Percentiles rank a stretch among this genome's conserved stretches.
phyloP scores from a whole-genome alignment of 768 basidiomycete species.

The Fomitopsis serialis region DNA sequence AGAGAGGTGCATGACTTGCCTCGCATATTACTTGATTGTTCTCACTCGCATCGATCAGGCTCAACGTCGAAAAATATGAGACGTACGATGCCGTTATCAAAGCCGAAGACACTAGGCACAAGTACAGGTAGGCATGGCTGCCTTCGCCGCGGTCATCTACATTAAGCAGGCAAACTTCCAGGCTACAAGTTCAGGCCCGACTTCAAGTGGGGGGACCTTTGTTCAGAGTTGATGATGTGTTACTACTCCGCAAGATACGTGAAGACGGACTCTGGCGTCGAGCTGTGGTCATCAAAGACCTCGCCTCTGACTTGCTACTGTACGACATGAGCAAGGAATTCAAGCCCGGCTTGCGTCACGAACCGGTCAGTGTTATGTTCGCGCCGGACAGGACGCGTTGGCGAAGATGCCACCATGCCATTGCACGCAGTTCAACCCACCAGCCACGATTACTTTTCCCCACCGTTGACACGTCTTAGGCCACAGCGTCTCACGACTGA shows the following conservation, averaged over 20 bases:
- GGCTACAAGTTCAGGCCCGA: constrained; percentile 47
- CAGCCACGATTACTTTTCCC: constrained; percentile 47
- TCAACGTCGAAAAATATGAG: constrained; percentile 12
- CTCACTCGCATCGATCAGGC: constrained; percentile 22
- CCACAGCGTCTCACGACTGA: background rate
- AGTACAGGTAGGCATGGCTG: too few relatives aligned
- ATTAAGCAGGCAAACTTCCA: constrained; percentile 21
- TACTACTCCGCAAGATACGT: constrained; percentile 32
- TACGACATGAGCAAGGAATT: constrained; percentile 42
- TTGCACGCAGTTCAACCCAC: constrained; percentile 39
- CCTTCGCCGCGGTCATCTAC: too few relatives aligned
- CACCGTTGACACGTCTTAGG: constrained; percentile 19
- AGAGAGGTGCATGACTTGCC: background rate
- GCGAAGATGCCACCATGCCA: constrained; percentile 51
- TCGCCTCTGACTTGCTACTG: constrained; percentile 37
- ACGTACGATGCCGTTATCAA: too few relatives aligned
- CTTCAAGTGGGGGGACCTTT: constrained; percentile 53
- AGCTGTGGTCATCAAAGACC: constrained; percentile 49
- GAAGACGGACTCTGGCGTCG: constrained; percentile 43
- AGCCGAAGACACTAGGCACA: too few relatives aligned
- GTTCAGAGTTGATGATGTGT: constrained; percentile 29
- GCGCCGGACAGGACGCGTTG: constrained; percentile 44
- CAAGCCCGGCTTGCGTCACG: constrained; percentile 18
- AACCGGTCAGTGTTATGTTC: constrained; percentile 47
- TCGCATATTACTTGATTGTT: background rate